phyloP scores from a whole-genome alignment of 768 basidiomycete species.

The Ephemerocybe angulata region DNA sequence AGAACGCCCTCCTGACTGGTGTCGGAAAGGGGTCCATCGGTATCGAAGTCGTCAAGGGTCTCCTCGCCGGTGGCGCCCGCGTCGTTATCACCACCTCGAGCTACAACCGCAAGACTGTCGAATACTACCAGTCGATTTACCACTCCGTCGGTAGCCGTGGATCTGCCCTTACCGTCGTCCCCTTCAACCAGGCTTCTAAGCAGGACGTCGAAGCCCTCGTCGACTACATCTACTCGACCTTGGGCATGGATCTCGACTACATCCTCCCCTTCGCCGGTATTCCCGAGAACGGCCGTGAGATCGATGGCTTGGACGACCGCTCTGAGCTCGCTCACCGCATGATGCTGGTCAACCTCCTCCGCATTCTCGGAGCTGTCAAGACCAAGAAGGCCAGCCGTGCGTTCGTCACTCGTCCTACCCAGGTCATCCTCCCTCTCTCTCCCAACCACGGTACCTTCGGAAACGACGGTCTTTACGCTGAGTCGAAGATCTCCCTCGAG shows the following conservation, averaged over 20 bases:
- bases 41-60: slow-evolving; percentile 94
- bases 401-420: slow-evolving; percentile 96
- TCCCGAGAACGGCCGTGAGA: slow-evolving; percentile 98
- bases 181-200: slow-evolving; percentile 98
- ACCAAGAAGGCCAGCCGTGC: slow-evolving; percentile 95
- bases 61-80: slow-evolving; percentile 93
- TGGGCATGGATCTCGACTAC: slow-evolving; percentile 97
- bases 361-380: slow-evolving; percentile 96
- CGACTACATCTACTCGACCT: slow-evolving; percentile 95
- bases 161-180: slow-evolving; percentile 95
- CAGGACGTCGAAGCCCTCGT: slow-evolving; percentile 98
- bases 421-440: slow-evolving; percentile 95
- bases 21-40: slow-evolving; percentile 98
- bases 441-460: slow-evolving; percentile 98
- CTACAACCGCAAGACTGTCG: slow-evolving; percentile 92
- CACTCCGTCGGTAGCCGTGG: slow-evolving; percentile 93
- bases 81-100: slow-evolving; percentile 98
- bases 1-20: slow-evolving; percentile 96
- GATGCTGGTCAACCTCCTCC: slow-evolving; percentile 96
- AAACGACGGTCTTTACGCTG: slow-evolving; percentile 95
- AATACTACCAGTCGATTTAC: slow-evolving; percentile 98
- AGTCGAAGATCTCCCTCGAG: slow-evolving; percentile 97
- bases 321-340: slow-evolving; percentile 98
- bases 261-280: slow-evolving; percentile 98
- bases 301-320: slow-evolving; percentile 94